Conservation (phyloP, 1,284 basidiomycete species). For the Xerocomus nothofagi region DNA sequence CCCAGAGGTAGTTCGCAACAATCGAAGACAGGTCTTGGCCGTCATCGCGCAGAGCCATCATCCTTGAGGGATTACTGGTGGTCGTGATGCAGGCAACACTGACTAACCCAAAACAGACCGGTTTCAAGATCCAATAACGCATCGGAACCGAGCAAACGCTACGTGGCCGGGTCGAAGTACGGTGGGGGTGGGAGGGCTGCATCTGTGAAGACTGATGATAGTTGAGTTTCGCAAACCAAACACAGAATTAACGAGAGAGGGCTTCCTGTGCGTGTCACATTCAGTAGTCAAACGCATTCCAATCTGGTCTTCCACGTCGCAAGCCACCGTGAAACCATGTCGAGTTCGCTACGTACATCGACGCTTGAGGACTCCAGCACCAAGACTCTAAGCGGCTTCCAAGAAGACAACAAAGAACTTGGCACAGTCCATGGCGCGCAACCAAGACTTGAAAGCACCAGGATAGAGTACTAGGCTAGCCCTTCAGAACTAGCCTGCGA, state of each 20-base stretch:
- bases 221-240: slow-evolving; percentile 16
- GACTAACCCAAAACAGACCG: slow-evolving; percentile 4
- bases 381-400: slow-evolving; percentile 8
- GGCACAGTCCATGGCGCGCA: slow-evolving; percentile 33
- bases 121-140: slow-evolving; percentile 19
- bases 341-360: slow-evolving; percentile 26
- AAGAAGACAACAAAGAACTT: slow-evolving; percentile 11
- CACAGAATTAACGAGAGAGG: slow-evolving; percentile 6
- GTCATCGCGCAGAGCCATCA: slow-evolving; percentile 1
- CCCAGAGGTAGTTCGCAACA: slow-evolving; percentile 9
- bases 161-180: slow-evolving; percentile 22
- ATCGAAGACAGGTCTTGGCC: slow-evolving; percentile 31
- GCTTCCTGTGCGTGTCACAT: slow-evolving; percentile 35
- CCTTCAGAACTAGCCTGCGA: slow-evolving; percentile 7
- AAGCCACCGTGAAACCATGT: slow-evolving; percentile 38
- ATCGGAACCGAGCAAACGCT: slow-evolving; percentile 20
- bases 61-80: slow-evolving; percentile 3
- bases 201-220: slow-evolving; percentile 21
- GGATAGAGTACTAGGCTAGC: slow-evolving; percentile 13
- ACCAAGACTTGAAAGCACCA: slow-evolving; percentile 34
- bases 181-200: slow-evolving; percentile 25
- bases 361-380: slow-evolving; percentile 28
- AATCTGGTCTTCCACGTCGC: slow-evolving; percentile 23
- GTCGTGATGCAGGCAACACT: slow-evolving; percentile 6
- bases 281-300: slow-evolving; percentile 25